Evolutionary conservation across 441 rosid species (phyloP), one percentile per base, ranked within the genome.

Genomic region (Bocquillonia castaneifolia): DNA sequence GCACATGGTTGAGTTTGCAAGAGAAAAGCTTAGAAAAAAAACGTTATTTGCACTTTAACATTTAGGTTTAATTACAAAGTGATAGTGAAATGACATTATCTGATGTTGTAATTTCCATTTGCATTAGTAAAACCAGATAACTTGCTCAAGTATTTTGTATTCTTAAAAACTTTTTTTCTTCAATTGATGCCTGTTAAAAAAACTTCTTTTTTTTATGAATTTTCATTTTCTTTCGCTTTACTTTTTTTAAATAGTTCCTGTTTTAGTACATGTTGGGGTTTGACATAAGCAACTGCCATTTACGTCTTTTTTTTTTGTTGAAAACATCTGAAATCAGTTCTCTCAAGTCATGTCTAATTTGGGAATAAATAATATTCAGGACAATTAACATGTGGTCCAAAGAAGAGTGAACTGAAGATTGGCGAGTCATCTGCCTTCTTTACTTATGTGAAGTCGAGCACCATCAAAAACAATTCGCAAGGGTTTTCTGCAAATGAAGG

Each of bases 361-460:
- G 59, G 50, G 39, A 42, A n/a, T n/a, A n/a, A 20, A 0, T 69
- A 58, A 73, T 76, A 65, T 82, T 67, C 88, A 86, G 97, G 80
- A 23, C 89, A 82, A 82, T 78, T 82, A 76, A 77, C 79, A 65
- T 78, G 84, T 66, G 88, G 77, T 45, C 99, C 99, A 51, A 91
- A 82, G 85, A 91, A 87, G 77, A 86, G 90, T 75, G 84, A 86
- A 73, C 72, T 93, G 73, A 93, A 80, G 85, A 81, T 89, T 63
- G 99, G 96, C 9, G 93, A 83, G 78, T 93, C 99, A 3, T 93
- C 99, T n/a, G 99, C 99, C 68, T 93, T 93, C 82, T 89, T 91
- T 63, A 88, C 95, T 51, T 93, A 91, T 13, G 95, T 88, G 48
- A 93, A 89, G 75, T 82, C 96, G 40, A 74, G 72, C 74, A 76